phyloP scores from a whole-genome alignment of 2,329 filamentous ascomycete species.

The Talaromyces sp. region DNA sequence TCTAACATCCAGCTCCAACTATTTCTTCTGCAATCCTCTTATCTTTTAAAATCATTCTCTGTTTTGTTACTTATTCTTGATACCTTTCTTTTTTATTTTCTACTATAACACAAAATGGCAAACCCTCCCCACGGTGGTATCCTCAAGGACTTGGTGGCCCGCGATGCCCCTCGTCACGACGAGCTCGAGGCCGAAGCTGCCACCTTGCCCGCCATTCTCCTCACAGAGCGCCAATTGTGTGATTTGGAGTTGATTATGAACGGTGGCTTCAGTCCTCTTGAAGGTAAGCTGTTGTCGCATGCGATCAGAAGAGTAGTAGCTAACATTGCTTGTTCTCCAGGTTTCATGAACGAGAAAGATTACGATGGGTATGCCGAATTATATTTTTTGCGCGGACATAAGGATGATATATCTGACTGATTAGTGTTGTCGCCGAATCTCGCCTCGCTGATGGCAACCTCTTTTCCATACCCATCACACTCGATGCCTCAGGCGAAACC shows the following conservation, averaged over 20 bases:
- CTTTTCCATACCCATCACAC: constrained; percentile 95
- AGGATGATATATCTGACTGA: background rate
- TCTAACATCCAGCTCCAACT: background rate
- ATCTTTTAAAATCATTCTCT: background rate
- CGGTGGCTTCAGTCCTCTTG: constrained; percentile 94
- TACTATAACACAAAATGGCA: constrained; percentile 40
- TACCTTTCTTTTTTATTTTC: background rate
- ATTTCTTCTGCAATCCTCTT: constrained; percentile 3
- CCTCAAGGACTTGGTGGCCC: constrained; percentile 95
- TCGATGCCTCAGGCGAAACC: constrained; percentile 73
- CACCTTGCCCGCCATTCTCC: constrained; percentile 74
- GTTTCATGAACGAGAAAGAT: constrained; percentile 96
- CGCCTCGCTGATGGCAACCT: constrained; percentile 84
- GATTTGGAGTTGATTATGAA: constrained; percentile 97
- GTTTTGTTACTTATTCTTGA: background rate
- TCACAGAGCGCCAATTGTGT: constrained; percentile 93
- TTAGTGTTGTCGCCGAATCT: constrained; percentile 80
- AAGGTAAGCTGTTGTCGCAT: constrained; percentile 61
- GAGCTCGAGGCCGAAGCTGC: constrained; percentile 83
- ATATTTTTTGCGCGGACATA: background rate
- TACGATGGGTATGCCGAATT: constrained; percentile 72
- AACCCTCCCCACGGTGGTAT: constrained; percentile 76
- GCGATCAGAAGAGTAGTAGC: constrained; percentile 4
- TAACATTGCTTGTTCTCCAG: constrained; percentile 43
- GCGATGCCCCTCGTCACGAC: constrained; percentile 78